Conservation (phyloP, 805 yeast genomes). For the Myxozyma melibiosi region DNA sequence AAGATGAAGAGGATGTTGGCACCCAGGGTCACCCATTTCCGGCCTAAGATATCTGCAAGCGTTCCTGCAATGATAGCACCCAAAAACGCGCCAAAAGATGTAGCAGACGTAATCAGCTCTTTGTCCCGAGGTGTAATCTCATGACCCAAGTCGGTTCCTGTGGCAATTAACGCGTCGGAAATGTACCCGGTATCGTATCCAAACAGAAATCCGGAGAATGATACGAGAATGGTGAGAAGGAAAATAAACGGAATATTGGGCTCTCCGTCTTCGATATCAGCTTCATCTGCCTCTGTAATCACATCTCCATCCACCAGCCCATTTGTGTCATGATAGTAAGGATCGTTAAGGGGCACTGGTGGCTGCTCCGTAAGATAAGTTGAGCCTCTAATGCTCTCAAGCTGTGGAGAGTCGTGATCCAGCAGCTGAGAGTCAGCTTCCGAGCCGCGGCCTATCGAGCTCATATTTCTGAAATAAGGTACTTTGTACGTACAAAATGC, state of each 20-base stretch:
- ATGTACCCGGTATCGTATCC: constrained; percentile 98
- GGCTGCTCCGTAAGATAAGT: not conserved
- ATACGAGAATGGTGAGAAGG: constrained; percentile 50
- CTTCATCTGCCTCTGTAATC: not conserved
- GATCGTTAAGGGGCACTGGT: constrained; percentile 1
- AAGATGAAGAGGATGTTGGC: constrained; percentile 79
- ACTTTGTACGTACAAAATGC: too few species aligned
- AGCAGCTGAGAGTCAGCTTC: too few species aligned
- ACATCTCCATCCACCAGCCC: not conserved
- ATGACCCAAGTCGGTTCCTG: constrained; percentile 70
- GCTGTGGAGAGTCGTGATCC: not conserved
- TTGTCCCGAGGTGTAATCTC: constrained; percentile 72
- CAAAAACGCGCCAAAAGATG: constrained; percentile 88
- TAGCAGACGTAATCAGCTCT: constrained; percentile 90
- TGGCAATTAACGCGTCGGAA: constrained; percentile 85
- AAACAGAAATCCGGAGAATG: constrained; percentile 93
- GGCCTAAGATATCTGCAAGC: constrained; percentile 78
- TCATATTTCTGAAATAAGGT: too few species aligned
- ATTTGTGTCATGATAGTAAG: not conserved
- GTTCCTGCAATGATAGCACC: constrained; percentile 80
- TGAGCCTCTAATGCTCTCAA: not conserved
- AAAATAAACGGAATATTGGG: constrained; percentile 35
- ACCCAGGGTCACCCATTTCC: constrained; percentile 79
- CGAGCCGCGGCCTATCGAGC: too few species aligned
- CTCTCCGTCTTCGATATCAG: constrained; percentile 23